phyloP scores from a whole-genome alignment of 1,139 yeast species.

The Geotrichum bryndzae region DNA sequence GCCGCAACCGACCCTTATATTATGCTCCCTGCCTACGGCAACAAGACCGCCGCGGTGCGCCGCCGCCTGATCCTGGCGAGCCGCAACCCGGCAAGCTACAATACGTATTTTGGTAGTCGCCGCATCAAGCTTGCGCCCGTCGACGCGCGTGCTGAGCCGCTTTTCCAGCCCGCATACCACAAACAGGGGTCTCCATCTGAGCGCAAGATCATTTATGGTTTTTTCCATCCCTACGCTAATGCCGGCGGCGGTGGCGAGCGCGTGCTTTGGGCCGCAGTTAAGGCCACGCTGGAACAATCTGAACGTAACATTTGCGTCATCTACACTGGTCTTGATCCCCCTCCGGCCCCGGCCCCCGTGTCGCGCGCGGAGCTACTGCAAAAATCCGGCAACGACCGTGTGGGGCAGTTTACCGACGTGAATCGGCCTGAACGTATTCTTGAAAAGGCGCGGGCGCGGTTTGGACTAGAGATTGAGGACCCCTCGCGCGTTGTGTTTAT shows the following conservation, averaged over 20 bases:
- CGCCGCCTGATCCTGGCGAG: conserved; percentile 52
- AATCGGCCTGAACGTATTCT: conserved; percentile 51
- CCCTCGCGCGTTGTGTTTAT: conserved; percentile 59
- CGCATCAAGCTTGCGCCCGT: conserved; percentile 13
- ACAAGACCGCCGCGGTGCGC: conserved; percentile 40
- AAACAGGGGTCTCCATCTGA: conserved; percentile 19
- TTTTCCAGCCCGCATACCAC: conserved; percentile 6
- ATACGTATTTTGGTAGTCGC: conserved; percentile 23
- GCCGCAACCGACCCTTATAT: not conserved
- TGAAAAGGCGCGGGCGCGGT: conserved; percentile 53
- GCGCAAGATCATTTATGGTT: conserved; percentile 57
- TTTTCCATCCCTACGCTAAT: conserved; percentile 92
- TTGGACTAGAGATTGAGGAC: conserved; percentile 52
- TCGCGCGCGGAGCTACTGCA: not conserved
- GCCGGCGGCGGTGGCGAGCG: conserved; percentile 99
- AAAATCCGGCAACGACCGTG: not conserved
- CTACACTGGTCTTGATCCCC: conserved; percentile 58
- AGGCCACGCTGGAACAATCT: conserved; percentile 53
- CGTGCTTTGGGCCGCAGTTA: conserved; percentile 91
- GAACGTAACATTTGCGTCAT: conserved; percentile 57
- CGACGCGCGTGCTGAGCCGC: conserved; percentile 7
- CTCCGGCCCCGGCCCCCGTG: conserved; percentile 10
- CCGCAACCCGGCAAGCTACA: conserved; percentile 43
- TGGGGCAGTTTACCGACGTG: conserved; percentile 19
- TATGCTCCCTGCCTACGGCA: conserved; percentile 22